These are phyloP conservation scores for Corylus heterophylla DNA, from an alignment of 306 rosid genomes.

Conservation along the genomic window DNA sequence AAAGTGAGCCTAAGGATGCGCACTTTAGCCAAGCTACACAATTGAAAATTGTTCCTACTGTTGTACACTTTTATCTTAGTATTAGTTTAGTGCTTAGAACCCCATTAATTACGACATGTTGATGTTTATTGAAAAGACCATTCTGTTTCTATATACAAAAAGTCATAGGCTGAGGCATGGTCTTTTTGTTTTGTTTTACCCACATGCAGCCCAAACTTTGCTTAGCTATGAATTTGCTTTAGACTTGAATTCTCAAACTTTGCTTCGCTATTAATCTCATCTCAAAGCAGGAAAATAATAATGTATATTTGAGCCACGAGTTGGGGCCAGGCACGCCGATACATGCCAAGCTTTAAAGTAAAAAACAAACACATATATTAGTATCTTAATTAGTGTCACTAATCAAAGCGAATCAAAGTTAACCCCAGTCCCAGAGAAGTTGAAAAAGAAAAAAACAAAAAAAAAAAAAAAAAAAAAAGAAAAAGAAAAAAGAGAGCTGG, in stretches of 20 bases:
- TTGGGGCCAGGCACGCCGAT: constrained; percentile 1
- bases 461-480: constrained; percentile 19
- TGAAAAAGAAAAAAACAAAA: constrained; percentile 4
- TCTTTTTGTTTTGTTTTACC: no score
- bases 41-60: no score
- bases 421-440: constrained; percentile 11
- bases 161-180: no score
- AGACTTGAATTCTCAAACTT: background rate
- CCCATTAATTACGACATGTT: no score
- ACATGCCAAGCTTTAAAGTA: constrained; percentile 12
- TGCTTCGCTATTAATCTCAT: background rate
- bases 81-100: no score
- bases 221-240: background rate
- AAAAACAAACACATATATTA: constrained; percentile 1
- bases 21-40: no score
- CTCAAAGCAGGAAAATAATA: no score
- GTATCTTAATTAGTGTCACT: constrained; percentile 1
- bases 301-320: background rate
- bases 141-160: no score
- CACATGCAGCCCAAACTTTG: no score
- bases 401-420: constrained; percentile 15
- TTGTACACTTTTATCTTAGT: no score
- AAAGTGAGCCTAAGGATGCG: background rate
- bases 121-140: no score
- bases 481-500: constrained; percentile 30